Conservation (phyloP, 1,284 basidiomycete species). For the Trichosporon sp. region DNA sequence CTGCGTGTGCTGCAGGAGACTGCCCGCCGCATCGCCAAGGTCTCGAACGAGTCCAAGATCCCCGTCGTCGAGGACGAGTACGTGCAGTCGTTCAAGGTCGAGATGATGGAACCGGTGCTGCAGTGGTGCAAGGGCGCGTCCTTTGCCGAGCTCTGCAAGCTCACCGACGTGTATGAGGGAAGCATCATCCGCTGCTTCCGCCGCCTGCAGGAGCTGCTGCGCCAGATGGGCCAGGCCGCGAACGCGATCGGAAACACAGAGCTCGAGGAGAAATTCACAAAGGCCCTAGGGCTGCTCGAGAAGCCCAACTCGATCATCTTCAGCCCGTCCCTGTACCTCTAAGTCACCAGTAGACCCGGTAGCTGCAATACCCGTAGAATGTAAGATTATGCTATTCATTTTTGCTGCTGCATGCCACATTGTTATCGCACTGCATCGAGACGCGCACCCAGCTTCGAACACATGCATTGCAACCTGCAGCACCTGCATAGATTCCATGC, state of each 20-base stretch:
- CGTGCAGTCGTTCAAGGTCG: constrained; percentile 95
- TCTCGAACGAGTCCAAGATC: constrained; percentile 90
- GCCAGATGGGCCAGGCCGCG: constrained; percentile 92
- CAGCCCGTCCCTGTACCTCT: constrained; percentile 63
- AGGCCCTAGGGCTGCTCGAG: constrained; percentile 83
- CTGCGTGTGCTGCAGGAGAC: constrained; percentile 93
- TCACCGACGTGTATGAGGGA: constrained; percentile 92
- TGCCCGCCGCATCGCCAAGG: constrained; percentile 90
- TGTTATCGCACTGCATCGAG: not conserved
- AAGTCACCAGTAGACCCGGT: not conserved
- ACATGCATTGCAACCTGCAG: too few species aligned
- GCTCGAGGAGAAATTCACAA: constrained; percentile 86
- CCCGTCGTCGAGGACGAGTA: constrained; percentile 91
- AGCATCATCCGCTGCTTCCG: constrained; percentile 92
- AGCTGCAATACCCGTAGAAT: not conserved
- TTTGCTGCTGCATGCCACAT: not conserved
- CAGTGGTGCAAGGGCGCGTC: constrained; percentile 98
- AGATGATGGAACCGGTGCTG: constrained; percentile 95
- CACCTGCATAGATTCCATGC: not conserved
- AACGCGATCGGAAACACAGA: constrained; percentile 95
- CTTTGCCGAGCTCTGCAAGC: constrained; percentile 95
- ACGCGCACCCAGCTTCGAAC: too few species aligned
- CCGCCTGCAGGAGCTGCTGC: constrained; percentile 86
- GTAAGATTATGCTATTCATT: constrained; percentile 9
- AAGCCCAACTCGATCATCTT: constrained; percentile 91